Percentiles rank a stretch among this genome's conserved stretches.
Evolutionary conservation across 2,329 filamentous ascomycete species (phyloP).

Genomic region (Emericellopsis atlantica): DNA sequence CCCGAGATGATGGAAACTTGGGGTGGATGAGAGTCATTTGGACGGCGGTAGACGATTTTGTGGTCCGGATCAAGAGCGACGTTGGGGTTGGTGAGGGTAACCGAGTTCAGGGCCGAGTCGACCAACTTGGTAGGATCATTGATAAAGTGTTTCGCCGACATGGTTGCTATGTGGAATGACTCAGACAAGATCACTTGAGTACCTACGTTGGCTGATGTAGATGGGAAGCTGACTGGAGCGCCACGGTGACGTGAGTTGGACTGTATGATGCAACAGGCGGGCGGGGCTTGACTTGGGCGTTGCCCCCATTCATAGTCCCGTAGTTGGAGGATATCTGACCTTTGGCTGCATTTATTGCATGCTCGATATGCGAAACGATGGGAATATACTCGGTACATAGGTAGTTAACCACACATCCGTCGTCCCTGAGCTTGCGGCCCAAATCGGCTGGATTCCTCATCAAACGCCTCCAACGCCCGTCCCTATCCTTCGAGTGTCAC

Average conservation of each 20-base stretch:
- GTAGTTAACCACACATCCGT: background rate
- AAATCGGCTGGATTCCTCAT: background rate
- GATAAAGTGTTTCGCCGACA: slow-evolving; percentile 74
- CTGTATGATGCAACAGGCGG: too few species aligned
- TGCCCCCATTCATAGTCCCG: too few species aligned
- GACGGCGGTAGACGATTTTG: slow-evolving; percentile 73
- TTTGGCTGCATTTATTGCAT: too few species aligned
- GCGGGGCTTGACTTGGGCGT: too few species aligned
- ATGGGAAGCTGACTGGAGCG: background rate
- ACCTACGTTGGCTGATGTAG: background rate
- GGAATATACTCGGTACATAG: background rate
- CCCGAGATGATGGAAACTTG: slow-evolving; percentile 79
- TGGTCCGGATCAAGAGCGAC: slow-evolving; percentile 65
- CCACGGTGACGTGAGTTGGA: too few species aligned
- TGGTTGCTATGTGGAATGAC: slow-evolving; percentile 9
- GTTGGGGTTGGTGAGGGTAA: slow-evolving; percentile 76
- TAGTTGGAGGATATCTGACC: too few species aligned
- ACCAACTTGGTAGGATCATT: slow-evolving; percentile 73
- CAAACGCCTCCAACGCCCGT: slow-evolving; percentile 1
- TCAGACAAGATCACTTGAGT: background rate
- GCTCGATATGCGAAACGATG: too few species aligned
- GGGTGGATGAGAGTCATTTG: slow-evolving; percentile 26
- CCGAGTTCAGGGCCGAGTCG: slow-evolving; percentile 58
- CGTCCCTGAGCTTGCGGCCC: background rate
- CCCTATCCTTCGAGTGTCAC: background rate